Conservation (phyloP, 805 yeast genomes). For the Candida ovalis region DNA sequence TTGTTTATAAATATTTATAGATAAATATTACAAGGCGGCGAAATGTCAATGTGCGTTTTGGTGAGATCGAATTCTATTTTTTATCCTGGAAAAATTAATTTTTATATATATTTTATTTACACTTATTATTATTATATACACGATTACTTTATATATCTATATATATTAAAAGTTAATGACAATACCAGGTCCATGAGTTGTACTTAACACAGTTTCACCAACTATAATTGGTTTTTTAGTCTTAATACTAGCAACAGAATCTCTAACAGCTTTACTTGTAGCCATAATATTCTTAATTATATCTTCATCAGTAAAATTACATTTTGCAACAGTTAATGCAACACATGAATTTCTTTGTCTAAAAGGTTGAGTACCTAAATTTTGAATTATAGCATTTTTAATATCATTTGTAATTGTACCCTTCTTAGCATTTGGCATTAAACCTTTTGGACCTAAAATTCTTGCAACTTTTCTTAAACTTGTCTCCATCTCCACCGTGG, state of each 20-base stretch:
- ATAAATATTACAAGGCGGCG: too few relatives aligned
- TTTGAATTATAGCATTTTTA: slow-evolving; percentile 44
- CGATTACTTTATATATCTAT: too few relatives aligned
- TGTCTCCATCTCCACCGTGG: slow-evolving; percentile 77
- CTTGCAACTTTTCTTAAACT: slow-evolving; percentile 68
- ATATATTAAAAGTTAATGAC: slow-evolving; percentile 47
- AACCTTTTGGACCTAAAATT: slow-evolving; percentile 79
- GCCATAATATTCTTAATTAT: slow-evolving; percentile 66
- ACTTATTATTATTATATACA: background rate
- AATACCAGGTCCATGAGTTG: slow-evolving; percentile 79
- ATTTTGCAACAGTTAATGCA: slow-evolving; percentile 70
- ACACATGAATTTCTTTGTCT: slow-evolving; percentile 66
- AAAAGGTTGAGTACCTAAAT: slow-evolving; percentile 69
- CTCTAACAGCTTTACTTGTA: slow-evolving; percentile 58
- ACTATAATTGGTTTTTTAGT: slow-evolving; percentile 64
- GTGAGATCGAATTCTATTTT: too few relatives aligned
- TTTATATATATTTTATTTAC: too few relatives aligned
- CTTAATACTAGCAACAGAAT: slow-evolving; percentile 50
- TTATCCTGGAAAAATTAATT: too few relatives aligned
- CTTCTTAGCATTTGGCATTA: slow-evolving; percentile 82
- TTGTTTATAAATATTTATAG: too few relatives aligned
- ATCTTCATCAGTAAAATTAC: slow-evolving; percentile 73
- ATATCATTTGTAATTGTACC: slow-evolving; percentile 82
- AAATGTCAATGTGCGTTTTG: too few relatives aligned
- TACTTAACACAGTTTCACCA: slow-evolving; percentile 64